Evolutionary conservation across 352 stramenopile species (phyloP).

Genomic region (Peronospora destructor): DNA sequence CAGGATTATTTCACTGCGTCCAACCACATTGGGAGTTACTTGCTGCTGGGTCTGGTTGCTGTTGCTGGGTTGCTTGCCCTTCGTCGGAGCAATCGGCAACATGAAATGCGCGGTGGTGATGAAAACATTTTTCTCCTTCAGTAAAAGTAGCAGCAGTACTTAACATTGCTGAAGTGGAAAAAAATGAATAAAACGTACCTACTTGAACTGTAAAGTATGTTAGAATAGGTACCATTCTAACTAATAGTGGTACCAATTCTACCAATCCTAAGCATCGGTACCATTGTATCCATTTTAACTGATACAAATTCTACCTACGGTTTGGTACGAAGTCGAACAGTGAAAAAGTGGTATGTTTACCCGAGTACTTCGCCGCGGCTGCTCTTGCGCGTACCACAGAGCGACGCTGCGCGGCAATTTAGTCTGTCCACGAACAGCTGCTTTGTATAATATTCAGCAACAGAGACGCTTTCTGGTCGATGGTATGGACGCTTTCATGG

Average conservation of each 20-base stretch:
- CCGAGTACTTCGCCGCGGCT: constrained; percentile 21
- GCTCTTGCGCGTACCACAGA: constrained; percentile 12
- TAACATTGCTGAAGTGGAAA: neutral
- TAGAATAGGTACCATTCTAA: neutral
- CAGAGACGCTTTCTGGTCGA: constrained; percentile 24
- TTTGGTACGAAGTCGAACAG: neutral
- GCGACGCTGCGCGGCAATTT: constrained; percentile 1
- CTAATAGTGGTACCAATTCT: neutral
- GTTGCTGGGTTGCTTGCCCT: constrained; percentile 42
- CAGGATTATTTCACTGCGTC: constrained; percentile 16
- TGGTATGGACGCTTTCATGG: constrained; percentile 79
- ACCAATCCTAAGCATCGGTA: no score
- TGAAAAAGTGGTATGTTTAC: constrained; percentile 13
- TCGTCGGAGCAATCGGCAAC: constrained; percentile 31
- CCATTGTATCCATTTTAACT: no score
- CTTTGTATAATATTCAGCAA: neutral
- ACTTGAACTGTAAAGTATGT: neutral
- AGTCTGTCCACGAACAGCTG: neutral
- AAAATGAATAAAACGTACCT: constrained; percentile 10
- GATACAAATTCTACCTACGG: no score
- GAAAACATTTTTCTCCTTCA: constrained; percentile 27
- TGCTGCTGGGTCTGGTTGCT: constrained; percentile 55
- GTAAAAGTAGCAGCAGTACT: constrained; percentile 8
- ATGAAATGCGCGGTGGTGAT: constrained; percentile 3
- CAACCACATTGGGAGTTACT: constrained; percentile 47